Base-by-base conservation (phyloP, 2,329 filamentous ascomycete genomes). In the Leptographium lundbergii region DNA sequence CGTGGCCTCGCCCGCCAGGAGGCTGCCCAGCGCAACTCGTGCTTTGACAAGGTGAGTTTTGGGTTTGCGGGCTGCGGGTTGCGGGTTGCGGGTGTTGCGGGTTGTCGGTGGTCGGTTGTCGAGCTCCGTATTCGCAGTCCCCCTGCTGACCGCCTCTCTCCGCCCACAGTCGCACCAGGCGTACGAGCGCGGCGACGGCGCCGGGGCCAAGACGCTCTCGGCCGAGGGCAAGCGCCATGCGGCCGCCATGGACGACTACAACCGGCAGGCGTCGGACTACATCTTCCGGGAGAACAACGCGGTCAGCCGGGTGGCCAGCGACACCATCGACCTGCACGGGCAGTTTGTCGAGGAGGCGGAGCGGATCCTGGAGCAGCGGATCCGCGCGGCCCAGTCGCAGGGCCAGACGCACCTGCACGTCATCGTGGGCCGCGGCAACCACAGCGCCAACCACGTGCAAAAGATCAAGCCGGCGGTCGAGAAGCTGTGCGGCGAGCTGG, bases 221-320 rank as follows among this genome's bases (percentile, higher is more conserved):
- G 85, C 94, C 67, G 82, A 95, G 72, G 89, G 88, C 68, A 96
- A 97, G 74, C 73, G 76, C 52, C 91, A 97, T 71, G 91, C 86
- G 50, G 82, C 84, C 60, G 82, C 87, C 70, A 94, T 95, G 83
- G 89, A 95, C 65, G 78, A 86, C 61, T 95, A 91, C 75, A 96
- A 96, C 77, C 84, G 82, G 64, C 90, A 96, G 72, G 94, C 94
- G 1, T 89, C 89, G 61, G 89, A 96, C 61, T 95, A 82, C 72
- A 97, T 97, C 70, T 96, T 99, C 77, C 86, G 91, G 48, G 90
- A 92, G 74, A 96, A 96, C 77, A 97, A 97, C 70, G 85, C 88
- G 24, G 72, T 77, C 3, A 88, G 84, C 22, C 84, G 87, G 62
- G 87, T 95, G 11, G 80, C 82, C 19, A 77, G 77, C 48, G 92